These are phyloP conservation scores for Cladosporium halotolerans DNA, from an alignment of 2,329 filamentous ascomycete species.

Conservation along the genomic window DNA sequence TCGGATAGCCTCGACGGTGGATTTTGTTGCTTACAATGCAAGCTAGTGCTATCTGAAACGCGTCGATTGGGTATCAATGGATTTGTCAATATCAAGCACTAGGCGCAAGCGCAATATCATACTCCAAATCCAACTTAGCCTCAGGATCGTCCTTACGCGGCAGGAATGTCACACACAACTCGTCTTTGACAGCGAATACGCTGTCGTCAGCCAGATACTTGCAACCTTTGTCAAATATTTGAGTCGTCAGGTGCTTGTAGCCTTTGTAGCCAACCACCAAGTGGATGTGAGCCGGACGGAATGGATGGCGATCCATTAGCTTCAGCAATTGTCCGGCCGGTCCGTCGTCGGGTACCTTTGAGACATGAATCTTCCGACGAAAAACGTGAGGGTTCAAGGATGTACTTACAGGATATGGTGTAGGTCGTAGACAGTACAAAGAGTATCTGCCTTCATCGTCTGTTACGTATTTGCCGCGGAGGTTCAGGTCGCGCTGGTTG, in stretches of 20 bases:
- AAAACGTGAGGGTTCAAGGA: neutral
- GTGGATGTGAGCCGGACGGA: slow-evolving; percentile 60
- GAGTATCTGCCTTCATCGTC: slow-evolving; percentile 57
- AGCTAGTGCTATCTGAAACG: too few species aligned
- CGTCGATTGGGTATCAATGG: too few species aligned
- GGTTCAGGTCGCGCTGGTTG: slow-evolving; percentile 64
- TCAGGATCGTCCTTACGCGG: slow-evolving; percentile 44
- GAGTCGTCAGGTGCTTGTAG: slow-evolving; percentile 66
- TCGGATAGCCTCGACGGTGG: too few species aligned
- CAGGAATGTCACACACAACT: slow-evolving; percentile 52
- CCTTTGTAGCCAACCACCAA: slow-evolving; percentile 46
- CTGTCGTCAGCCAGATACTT: slow-evolving; percentile 55
- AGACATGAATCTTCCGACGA: neutral
- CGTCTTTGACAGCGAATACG: slow-evolving; percentile 56
- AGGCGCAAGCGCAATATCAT: slow-evolving; percentile 15
- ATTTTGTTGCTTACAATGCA: too few species aligned
- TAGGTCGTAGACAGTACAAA: slow-evolving; percentile 39
- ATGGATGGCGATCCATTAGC: slow-evolving; percentile 55
- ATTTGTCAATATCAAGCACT: neutral
- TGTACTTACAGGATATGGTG: slow-evolving; percentile 40
- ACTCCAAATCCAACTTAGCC: slow-evolving; percentile 17
- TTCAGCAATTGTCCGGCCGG: slow-evolving; percentile 53
- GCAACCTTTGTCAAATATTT: slow-evolving; percentile 66
- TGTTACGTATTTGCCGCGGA: slow-evolving; percentile 66
- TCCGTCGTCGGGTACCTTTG: slow-evolving; percentile 44